Evolutionary conservation across 2,329 filamentous ascomycete species (phyloP).

Genomic region (Dryadomyces quercivorus): DNA sequence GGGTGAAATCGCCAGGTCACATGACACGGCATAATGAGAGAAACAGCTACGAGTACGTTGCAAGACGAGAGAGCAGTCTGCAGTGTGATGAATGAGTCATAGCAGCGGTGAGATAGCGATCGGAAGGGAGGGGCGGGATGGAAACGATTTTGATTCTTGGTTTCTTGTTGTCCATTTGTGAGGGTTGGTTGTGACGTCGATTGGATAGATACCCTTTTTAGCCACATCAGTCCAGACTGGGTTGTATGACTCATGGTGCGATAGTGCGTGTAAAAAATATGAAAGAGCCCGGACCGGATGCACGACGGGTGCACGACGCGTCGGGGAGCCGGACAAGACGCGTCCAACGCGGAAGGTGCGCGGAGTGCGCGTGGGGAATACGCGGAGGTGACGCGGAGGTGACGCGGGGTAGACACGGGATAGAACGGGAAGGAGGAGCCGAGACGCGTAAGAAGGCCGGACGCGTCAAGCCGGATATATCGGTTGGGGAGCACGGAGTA

Average conservation of each 20-base stretch:
- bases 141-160: background rate
- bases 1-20: background rate
- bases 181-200: conserved; percentile 1
- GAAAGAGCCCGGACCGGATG: background rate
- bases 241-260: background rate
- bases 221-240: background rate
- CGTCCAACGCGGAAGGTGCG: conserved; percentile 5
- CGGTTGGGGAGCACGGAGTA: background rate
- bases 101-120: background rate
- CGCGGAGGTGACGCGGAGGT: conserved; percentile 6
- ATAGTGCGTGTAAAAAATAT: background rate
- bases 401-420: conserved; percentile 5
- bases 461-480: background rate
- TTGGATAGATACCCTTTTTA: conserved; percentile 9
- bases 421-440: background rate
- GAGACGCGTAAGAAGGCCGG: background rate
- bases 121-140: background rate
- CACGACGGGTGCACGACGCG: background rate
- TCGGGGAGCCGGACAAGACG: conserved; percentile 1
- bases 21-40: background rate
- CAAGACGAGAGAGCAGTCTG: background rate
- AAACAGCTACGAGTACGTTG: background rate
- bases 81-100: background rate
- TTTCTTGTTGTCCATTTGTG: conserved; percentile 1
- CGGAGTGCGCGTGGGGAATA: background rate